Conservation (phyloP, 805 yeast species). For the Saccharomycopsis malanga region DNA sequence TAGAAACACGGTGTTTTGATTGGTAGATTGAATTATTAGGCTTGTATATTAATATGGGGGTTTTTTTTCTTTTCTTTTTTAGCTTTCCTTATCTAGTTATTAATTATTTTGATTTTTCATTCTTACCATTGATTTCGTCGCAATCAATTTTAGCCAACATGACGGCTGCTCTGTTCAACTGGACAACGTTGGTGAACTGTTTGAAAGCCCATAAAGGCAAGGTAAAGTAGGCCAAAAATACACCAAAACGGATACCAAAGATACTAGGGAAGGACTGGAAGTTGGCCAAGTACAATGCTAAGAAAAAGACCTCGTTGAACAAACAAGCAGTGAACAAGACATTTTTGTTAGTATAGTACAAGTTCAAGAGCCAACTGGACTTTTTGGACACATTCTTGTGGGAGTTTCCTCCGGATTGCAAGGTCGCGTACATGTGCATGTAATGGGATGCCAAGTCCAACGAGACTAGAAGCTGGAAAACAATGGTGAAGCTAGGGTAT, state of each 20-base stretch:
- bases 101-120: conserved; percentile 4
- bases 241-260: conserved; percentile 22
- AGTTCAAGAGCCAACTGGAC: conserved; percentile 62
- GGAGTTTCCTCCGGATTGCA: conserved; percentile 67
- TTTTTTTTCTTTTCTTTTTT: no score
- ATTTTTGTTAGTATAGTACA: conserved; percentile 79
- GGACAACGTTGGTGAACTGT: conserved; percentile 84
- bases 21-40: no score
- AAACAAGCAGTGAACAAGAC: conserved; percentile 88
- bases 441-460: conserved; percentile 90
- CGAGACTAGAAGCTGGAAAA: conserved; percentile 80
- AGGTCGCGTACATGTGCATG: conserved; percentile 96
- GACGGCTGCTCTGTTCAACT: conserved; percentile 77
- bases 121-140: conserved; percentile 34
- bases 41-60: no score
- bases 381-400: conserved; percentile 79
- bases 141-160: conserved; percentile 75
- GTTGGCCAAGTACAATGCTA: conserved; percentile 75
- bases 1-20: no score
- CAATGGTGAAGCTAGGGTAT: conserved; percentile 32
- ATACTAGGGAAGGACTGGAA: conserved; percentile 36
- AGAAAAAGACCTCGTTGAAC: conserved; percentile 87
- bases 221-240: conserved; percentile 18
- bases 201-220: conserved; percentile 88
- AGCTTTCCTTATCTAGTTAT: no score